Conservation (phyloP, 306 rosid genomes). For the Castanea mollissima region DNA sequence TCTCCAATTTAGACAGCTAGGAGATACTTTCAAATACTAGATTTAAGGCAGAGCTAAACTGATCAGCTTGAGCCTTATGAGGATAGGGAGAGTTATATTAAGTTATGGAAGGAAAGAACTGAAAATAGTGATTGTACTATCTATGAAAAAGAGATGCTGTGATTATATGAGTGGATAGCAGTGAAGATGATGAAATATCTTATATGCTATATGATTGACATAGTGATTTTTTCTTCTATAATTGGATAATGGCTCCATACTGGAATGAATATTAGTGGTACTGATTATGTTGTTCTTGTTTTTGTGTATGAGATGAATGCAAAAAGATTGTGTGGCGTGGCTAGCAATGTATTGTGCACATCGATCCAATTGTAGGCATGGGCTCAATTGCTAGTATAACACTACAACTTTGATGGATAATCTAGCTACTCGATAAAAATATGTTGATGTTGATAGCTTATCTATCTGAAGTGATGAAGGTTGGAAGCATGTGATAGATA, state of each 20-base stretch:
- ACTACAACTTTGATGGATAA: not conserved
- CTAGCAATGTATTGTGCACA: not conserved
- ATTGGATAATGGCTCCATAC: not conserved
- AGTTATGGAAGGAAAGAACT: not conserved
- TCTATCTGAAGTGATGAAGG: not conserved
- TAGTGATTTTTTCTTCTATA: not conserved
- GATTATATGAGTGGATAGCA: not conserved
- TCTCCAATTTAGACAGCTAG: not conserved
- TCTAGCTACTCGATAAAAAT: not conserved
- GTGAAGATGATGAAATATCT: not conserved
- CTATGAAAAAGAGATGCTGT: not conserved
- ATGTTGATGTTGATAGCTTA: not conserved
- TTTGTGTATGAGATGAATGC: not conserved
- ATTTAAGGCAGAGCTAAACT: not conserved
- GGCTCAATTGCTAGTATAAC: not conserved
- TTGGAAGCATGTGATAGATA: not conserved
- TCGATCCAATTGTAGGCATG: not conserved
- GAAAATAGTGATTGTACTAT: not conserved
- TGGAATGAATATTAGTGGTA: not conserved
- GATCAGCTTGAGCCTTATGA: too few species aligned
- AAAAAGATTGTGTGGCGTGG: not conserved
- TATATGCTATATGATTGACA: not conserved
- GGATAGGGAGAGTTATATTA: not conserved
- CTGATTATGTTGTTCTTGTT: not conserved
- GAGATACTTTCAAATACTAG: not conserved